Percentiles rank a stretch among this genome's conserved stretches.
phyloP scores from a whole-genome alignment of 352 stramenopile species.

The Hyaloperonospora arabidopsidis region DNA sequence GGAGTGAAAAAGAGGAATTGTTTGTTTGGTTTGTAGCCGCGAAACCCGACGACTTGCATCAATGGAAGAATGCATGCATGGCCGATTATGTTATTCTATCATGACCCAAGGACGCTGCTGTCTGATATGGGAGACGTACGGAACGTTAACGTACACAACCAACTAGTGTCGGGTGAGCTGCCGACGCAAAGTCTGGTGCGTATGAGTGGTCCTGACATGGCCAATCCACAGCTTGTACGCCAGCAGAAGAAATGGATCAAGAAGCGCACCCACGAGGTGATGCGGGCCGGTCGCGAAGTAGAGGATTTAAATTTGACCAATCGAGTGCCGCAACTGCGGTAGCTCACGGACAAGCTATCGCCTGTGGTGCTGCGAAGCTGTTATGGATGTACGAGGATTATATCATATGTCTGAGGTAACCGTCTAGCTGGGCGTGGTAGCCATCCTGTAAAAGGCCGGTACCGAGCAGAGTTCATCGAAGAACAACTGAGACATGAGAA shows the following conservation, averaged over 20 bases:
- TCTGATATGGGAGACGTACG: slow-evolving; percentile 80
- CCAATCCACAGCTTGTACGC: slow-evolving; percentile 71
- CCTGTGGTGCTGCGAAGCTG: slow-evolving; percentile 75
- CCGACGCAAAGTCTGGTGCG: slow-evolving; percentile 48
- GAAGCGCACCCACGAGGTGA: slow-evolving; percentile 79
- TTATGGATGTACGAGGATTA: slow-evolving; percentile 76
- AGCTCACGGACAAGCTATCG: slow-evolving; percentile 68
- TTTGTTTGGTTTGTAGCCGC: too few relatives aligned
- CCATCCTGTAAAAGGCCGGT: not conserved
- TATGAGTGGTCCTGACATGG: slow-evolving; percentile 74
- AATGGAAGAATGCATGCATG: too few relatives aligned
- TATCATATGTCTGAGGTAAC: slow-evolving; percentile 73
- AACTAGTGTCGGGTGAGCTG: slow-evolving; percentile 56
- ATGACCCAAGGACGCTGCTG: slow-evolving; percentile 60
- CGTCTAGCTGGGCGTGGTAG: slow-evolving; percentile 71
- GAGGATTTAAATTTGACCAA: slow-evolving; percentile 71
- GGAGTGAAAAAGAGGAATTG: too few relatives aligned
- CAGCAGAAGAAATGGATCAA: slow-evolving; percentile 82
- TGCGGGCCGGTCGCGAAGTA: slow-evolving; percentile 51
- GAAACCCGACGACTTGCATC: too few relatives aligned
- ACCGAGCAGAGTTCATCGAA: not conserved
- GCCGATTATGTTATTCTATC: too few relatives aligned
- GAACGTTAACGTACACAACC: slow-evolving; percentile 56
- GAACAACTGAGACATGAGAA: not conserved
- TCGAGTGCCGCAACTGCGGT: slow-evolving; percentile 75